Conservation (phyloP, 129 eudicot genomes). For the Flaveria trinervia region DNA sequence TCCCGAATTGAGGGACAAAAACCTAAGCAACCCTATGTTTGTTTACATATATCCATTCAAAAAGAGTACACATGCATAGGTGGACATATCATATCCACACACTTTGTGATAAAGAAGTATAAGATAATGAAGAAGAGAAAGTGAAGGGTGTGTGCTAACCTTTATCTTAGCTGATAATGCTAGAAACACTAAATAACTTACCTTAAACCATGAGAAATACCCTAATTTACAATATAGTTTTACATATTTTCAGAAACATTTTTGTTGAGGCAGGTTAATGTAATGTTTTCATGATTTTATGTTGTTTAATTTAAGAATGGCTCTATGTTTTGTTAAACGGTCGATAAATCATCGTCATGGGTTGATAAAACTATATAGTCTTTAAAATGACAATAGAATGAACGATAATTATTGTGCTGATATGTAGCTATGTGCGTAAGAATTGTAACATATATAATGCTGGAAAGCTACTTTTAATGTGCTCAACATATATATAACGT, state of each 20-base stretch:
- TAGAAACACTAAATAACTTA: neutral
- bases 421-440: neutral
- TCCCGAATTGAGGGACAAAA: constrained; percentile 36
- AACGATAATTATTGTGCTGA: neutral
- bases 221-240: neutral
- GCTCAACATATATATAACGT: neutral
- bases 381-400: neutral
- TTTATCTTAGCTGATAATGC: neutral
- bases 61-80: constrained; percentile 11
- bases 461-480: neutral
- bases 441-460: neutral
- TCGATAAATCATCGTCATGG: neutral
- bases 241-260: neutral
- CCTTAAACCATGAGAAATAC: neutral
- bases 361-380: neutral
- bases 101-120: constrained; percentile 12
- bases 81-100: constrained; percentile 23
- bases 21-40: constrained; percentile 25
- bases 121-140: constrained; percentile 17
- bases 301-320: neutral
- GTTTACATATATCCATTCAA: constrained; percentile 28
- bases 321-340: neutral
- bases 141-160: neutral
- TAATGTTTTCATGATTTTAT: neutral
- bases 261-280: neutral